Evolutionary conservation across 129 eudicot species (phyloP), one percentile per base, ranked within the genome.

Genomic region (Helianthus tuberosus): DNA sequence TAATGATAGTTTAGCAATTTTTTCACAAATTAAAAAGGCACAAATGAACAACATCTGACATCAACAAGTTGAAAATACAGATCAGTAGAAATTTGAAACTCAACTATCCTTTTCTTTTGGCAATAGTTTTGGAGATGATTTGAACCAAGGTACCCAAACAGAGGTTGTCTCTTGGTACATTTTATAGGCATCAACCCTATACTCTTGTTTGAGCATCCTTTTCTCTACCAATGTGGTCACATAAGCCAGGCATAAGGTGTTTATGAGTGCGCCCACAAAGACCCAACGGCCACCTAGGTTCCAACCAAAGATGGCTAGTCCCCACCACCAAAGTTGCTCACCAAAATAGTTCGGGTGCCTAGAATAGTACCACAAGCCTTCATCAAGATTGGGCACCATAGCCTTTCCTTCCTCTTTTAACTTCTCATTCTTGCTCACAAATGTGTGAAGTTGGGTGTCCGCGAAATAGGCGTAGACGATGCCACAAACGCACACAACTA

Each of bases 271-370:
- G 16, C 98, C 98, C 12, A 82, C 47, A 70, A 81, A 85, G 1
- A 78, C 72, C 98, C 98, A 94, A 50, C 75, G 71, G 58, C 52
- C 75, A 11, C 89, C 96, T 36, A 94, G 77, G 78, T 79, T 94
- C 90, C 96, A 90, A 7, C 82, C 87, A 55, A 88, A 86, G 64
- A 94, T 70, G 70, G 73, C 96, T 11, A 94, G 73, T 49, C 97
- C 98, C 98, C 97, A 94, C 98, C 98, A 94, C 98, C 98, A 94
- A 32, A 94, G 50, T 70, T 94, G 98, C 88, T 94, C 98, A 20
- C 97, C 98, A 48, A 94, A 86, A 69, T 94, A 94, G 69, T 94
- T 94, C n/a, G 98, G 98, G 74, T 94, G 98, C 35, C 98, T 76
- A 1, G 98, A 94, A 83, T 85, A 94, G 20, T 46, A 60, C 98